Percentiles rank a stretch among this genome's conserved stretches.
These are phyloP conservation scores for Jackrogersella multiformis DNA, from an alignment of 495 filamentous ascomycete genomes.

Conservation along the genomic window DNA sequence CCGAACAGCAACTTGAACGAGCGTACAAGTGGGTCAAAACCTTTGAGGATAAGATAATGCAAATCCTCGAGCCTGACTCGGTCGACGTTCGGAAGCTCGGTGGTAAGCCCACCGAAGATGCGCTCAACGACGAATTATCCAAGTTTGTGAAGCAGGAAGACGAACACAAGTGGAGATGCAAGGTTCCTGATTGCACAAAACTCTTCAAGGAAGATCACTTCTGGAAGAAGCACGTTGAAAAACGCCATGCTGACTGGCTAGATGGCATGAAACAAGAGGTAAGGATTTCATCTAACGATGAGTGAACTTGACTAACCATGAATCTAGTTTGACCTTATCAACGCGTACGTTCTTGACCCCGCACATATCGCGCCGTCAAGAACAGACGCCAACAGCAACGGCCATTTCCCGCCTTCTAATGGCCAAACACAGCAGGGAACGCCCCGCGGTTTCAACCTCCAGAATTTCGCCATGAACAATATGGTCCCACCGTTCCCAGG, in stretches of 20 bases:
- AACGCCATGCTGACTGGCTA: slow-evolving; percentile 90
- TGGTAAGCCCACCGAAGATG: slow-evolving; percentile 86
- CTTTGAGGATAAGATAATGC: slow-evolving; percentile 94
- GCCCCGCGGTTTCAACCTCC: slow-evolving; percentile 88
- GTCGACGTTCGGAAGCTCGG: slow-evolving; percentile 89
- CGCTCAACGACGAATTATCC: slow-evolving; percentile 81
- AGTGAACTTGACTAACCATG: slow-evolving; percentile 17
- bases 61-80: slow-evolving; percentile 88
- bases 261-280: slow-evolving; percentile 84
- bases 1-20: slow-evolving; percentile 88
- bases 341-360: slow-evolving; percentile 92
- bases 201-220: slow-evolving; percentile 96
- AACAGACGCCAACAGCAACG: slow-evolving; percentile 96
- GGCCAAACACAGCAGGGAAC: slow-evolving; percentile 81
- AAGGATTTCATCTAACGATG: slow-evolving; percentile 34
- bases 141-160: slow-evolving; percentile 97
- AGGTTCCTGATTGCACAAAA: slow-evolving; percentile 93
- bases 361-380: slow-evolving; percentile 90
- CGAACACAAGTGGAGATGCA: slow-evolving; percentile 94
- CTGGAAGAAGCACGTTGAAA: slow-evolving; percentile 98
- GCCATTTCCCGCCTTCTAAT: slow-evolving; percentile 85
- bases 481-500: slow-evolving; percentile 64
- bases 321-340: slow-evolving; percentile 82
- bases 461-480: slow-evolving; percentile 64
- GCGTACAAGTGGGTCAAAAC: slow-evolving; percentile 99